Conservation (phyloP, 768 basidiomycete genomes). For the Boletellus ananas region DNA sequence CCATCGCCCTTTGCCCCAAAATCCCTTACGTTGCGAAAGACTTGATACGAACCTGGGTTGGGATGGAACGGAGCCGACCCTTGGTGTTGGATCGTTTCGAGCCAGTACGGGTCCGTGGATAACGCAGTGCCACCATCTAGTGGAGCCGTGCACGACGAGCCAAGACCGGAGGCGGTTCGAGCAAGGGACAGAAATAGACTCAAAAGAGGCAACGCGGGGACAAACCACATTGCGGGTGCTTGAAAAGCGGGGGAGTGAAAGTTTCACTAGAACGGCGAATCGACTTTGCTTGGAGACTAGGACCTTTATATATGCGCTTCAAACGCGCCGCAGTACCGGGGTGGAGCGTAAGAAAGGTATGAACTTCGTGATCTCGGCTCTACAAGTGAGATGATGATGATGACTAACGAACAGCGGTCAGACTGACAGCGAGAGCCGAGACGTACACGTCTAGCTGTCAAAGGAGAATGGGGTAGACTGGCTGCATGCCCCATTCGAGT, state of each 20-base stretch:
- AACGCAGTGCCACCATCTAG: slow-evolving; percentile 47
- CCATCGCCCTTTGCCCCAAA: slow-evolving; percentile 59
- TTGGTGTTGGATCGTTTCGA: slow-evolving; percentile 66
- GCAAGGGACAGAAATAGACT: slow-evolving; percentile 4
- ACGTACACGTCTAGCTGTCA: too few relatives aligned
- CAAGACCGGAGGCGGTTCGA: slow-evolving; percentile 30
- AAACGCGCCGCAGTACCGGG: neutral
- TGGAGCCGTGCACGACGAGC: slow-evolving; percentile 42
- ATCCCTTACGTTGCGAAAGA: slow-evolving; percentile 73
- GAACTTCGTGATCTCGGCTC: too few relatives aligned
- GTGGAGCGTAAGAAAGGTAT: too few relatives aligned
- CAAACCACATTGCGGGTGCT: slow-evolving; percentile 7
- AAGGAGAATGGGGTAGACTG: too few relatives aligned
- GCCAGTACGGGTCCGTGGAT: slow-evolving; percentile 53
- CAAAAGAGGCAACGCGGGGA: slow-evolving; percentile 7
- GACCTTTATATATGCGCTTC: neutral
- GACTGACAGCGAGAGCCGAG: too few relatives aligned
- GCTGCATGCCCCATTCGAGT: too few relatives aligned
- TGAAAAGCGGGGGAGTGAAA: neutral
- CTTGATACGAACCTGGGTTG: slow-evolving; percentile 48
- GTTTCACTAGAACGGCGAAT: neutral
- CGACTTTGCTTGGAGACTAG: neutral
- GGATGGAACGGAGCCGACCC: slow-evolving; percentile 64
- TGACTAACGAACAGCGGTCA: too few relatives aligned
- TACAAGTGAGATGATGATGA: too few relatives aligned